Conservation (phyloP, 176 grass and related monocot species). For the Zea mays region DNA sequence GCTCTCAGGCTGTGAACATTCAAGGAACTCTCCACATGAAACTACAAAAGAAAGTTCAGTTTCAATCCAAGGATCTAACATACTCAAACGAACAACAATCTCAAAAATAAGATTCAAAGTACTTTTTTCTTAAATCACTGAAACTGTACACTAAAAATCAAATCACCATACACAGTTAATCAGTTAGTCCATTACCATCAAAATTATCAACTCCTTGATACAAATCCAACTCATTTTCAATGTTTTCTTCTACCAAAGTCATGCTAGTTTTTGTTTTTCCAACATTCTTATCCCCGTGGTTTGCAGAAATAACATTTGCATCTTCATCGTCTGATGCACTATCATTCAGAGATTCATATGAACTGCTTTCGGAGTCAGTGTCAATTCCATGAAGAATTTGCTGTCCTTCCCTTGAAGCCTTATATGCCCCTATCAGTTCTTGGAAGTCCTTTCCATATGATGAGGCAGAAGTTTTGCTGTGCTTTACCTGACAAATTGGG, state of each 20-base stretch:
- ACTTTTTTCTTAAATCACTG: slow-evolving; percentile 19
- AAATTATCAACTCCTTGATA: slow-evolving; percentile 75
- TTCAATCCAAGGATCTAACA: slow-evolving; percentile 24
- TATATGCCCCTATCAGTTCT: slow-evolving; percentile 69
- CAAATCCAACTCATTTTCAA: slow-evolving; percentile 70
- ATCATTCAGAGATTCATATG: slow-evolving; percentile 44
- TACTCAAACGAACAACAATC: slow-evolving; percentile 15
- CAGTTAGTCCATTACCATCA: slow-evolving; percentile 65
- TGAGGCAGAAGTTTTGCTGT: slow-evolving; percentile 66
- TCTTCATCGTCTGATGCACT: slow-evolving; percentile 48
- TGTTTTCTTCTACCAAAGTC: slow-evolving; percentile 41
- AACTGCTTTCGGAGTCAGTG: slow-evolving; percentile 55
- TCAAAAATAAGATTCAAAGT: background rate
- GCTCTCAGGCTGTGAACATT: slow-evolving; percentile 37
- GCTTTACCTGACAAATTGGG: slow-evolving; percentile 63
- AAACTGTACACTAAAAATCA: slow-evolving; percentile 26
- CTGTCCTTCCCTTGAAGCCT: slow-evolving; percentile 32
- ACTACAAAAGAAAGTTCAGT: slow-evolving; percentile 52
- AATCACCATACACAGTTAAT: slow-evolving; percentile 16
- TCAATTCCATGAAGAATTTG: slow-evolving; percentile 44
- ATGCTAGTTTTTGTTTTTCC: slow-evolving; percentile 25
- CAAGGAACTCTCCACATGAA: slow-evolving; percentile 83
- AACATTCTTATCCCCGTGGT: slow-evolving; percentile 27
- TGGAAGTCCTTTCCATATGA: slow-evolving; percentile 75
- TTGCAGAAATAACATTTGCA: slow-evolving; percentile 23